phyloP scores from a whole-genome alignment of 2,329 filamentous ascomycete species.

The Neospermospora avenae region DNA sequence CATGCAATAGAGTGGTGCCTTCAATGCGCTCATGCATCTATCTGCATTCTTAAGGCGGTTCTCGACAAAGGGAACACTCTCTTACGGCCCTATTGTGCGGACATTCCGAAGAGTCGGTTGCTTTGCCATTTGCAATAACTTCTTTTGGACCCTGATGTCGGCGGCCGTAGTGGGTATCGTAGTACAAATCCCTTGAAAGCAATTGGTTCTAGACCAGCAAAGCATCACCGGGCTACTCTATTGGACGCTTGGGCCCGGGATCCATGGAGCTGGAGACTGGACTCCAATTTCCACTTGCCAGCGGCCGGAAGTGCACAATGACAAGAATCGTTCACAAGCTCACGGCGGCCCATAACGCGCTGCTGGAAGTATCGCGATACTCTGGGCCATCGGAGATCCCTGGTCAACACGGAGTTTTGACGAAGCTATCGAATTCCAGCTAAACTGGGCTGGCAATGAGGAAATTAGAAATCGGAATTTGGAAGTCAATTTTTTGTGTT shows the following conservation, averaged over 20 bases:
- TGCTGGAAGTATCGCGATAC: too few species aligned
- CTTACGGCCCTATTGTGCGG: background rate
- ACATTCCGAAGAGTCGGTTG: background rate
- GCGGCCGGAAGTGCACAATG: too few species aligned
- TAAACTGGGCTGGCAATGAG: background rate
- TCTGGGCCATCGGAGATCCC: too few species aligned
- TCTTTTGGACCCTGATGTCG: background rate
- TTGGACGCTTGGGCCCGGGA: too few species aligned
- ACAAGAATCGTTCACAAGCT: too few species aligned
- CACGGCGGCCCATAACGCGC: too few species aligned
- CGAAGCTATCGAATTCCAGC: background rate
- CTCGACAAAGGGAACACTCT: background rate
- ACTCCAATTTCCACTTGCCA: too few species aligned
- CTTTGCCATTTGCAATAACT: background rate
- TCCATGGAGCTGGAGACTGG: too few species aligned
- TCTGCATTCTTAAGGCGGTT: background rate
- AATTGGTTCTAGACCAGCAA: background rate
- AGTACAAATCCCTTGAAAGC: background rate
- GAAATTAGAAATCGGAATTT: background rate
- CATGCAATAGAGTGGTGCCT: background rate
- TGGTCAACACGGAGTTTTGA: too few species aligned
- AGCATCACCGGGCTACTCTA: too few species aligned
- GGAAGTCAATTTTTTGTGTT: background rate
- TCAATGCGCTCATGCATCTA: background rate
- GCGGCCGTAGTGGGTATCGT: constrained; percentile 1